These are phyloP conservation scores for Lepidium africanum DNA, from an alignment of 345 rosid genomes.

Conservation along the genomic window DNA sequence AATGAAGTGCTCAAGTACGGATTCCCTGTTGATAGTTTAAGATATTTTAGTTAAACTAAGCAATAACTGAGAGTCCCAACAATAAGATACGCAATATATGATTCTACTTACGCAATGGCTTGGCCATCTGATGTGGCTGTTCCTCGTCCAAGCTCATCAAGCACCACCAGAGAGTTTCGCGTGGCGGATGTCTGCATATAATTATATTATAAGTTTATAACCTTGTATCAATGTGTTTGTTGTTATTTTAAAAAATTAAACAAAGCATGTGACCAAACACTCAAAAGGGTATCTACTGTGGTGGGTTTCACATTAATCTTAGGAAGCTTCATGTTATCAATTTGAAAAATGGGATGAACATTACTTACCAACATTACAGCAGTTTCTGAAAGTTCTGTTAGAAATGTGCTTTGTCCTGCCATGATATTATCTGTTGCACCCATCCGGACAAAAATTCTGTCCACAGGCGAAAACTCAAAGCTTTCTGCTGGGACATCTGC, in stretches of 20 bases:
- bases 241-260: not conserved
- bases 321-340: not conserved
- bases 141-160: conserved; percentile 98
- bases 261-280: no score
- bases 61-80: not conserved
- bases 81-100: conserved; percentile 5
- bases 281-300: no score
- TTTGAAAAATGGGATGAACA: conserved; percentile 10
- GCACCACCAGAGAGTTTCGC: conserved; percentile 67
- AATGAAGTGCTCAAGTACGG: conserved; percentile 87
- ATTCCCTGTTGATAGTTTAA: conserved; percentile 41
- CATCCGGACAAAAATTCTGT: conserved; percentile 87
- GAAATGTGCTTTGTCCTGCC: conserved; percentile 91
- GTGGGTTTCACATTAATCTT: not conserved
- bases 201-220: not conserved
- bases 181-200: conserved; percentile 72
- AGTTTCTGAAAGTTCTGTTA: conserved; percentile 98
- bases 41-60: not conserved
- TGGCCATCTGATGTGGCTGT: conserved; percentile 98
- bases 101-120: conserved; percentile 78
- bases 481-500: conserved; percentile 94
- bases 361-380: conserved; percentile 76
- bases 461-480: conserved; percentile 76
- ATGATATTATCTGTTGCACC: conserved; percentile 96
- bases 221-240: not conserved